Evolutionary conservation across 805 yeast genomes (phyloP), one percentile per base, ranked within the genome.

Genomic region (Candida peoriensis): DNA sequence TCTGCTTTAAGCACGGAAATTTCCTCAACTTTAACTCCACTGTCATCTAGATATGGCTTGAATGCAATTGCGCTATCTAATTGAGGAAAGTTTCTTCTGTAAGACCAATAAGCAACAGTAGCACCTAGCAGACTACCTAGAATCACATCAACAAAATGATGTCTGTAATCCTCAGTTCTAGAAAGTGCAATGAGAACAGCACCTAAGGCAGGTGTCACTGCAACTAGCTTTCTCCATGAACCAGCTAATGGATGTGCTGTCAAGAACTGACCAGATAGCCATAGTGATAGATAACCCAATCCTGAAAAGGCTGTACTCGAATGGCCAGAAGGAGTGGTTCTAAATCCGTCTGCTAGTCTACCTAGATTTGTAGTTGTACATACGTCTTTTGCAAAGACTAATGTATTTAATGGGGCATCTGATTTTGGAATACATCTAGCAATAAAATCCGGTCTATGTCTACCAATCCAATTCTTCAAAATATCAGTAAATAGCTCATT

Each of bases 361-460:
- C 47, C 54, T 24, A 48, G 33, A 43, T 79, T 56, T 3, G 55
- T 58, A 1, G 78, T 65, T 1, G 89, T 81, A 44, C 87, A 81
- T 1, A 76, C 81, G 37, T 81, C 87, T 24, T 63, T 64, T 2
- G 88, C 85, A 34, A 50, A 66, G 17, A 78, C 81, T 47, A 79
- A 46, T 1, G 68, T 62, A 47, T 75, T 64, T 14, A 61, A 46
- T 2, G 88, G 80, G 0, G 89, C 70, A 32, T 64, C 78, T 2
- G 60, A 57, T 21, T 61, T 63, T 4, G 96, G 96, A 15, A 69
- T 54, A 57, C 97, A 90, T 47, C 97, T 71, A 6, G 88, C 85
- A 34, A 90, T 60, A 54, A 89, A 85, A 59, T 90, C 98, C 0
- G 98, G 98, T 40, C 98, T 69, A 42, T 81, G 85, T 53, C 96